phyloP scores from a whole-genome alignment of 108 stramenopile species.

The Discostella pseudostelligera region DNA sequence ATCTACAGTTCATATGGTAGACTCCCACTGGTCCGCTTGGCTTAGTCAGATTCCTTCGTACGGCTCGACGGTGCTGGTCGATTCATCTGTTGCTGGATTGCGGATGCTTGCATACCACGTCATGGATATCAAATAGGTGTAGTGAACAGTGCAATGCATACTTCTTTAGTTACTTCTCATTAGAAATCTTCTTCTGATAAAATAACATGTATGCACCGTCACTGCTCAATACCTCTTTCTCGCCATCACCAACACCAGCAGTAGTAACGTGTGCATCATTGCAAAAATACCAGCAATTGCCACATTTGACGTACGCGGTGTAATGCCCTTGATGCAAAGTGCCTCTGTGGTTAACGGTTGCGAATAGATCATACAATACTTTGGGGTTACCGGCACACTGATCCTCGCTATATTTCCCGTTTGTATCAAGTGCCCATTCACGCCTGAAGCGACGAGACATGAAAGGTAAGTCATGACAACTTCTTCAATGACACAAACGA shows the following conservation, averaged over 20 bases:
- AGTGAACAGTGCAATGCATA: too few relatives aligned
- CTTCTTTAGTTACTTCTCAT: conserved; percentile 7
- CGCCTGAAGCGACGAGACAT: neutral
- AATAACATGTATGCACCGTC: conserved; percentile 80
- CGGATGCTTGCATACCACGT: too few relatives aligned
- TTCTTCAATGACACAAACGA: too few relatives aligned
- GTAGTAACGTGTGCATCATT: conserved; percentile 59
- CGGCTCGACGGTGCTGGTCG: too few relatives aligned
- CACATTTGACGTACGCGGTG: conserved; percentile 66
- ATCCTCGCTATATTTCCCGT: neutral
- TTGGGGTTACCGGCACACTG: conserved; percentile 37
- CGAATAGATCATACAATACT: conserved; percentile 72
- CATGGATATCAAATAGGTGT: too few relatives aligned
- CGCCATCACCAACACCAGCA: conserved; percentile 41
- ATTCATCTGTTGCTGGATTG: too few relatives aligned
- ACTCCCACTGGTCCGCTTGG: too few relatives aligned
- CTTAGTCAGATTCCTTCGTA: too few relatives aligned
- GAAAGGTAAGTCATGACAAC: neutral
- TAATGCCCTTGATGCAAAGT: conserved; percentile 74
- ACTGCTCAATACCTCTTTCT: conserved; percentile 50
- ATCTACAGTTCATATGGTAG: too few relatives aligned
- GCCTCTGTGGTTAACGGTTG: conserved; percentile 75
- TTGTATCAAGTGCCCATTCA: conserved; percentile 2
- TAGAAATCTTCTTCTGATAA: conserved; percentile 32
- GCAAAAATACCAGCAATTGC: conserved; percentile 70